phyloP scores from a whole-genome alignment of 1,284 basidiomycete species.

The Papiliotrema nemorosa region DNA sequence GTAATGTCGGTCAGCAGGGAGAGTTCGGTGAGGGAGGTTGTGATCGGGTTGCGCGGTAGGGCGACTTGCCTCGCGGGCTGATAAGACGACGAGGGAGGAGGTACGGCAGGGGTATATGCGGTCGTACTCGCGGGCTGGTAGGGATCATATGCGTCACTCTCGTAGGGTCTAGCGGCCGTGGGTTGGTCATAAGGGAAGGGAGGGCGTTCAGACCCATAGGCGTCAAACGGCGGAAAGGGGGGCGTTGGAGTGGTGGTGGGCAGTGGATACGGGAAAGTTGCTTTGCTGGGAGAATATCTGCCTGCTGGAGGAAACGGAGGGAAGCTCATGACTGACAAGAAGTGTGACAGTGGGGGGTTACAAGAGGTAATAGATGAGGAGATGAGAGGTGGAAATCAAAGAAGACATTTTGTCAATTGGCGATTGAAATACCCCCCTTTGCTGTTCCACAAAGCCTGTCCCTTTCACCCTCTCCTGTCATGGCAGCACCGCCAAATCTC shows the following conservation, averaged over 20 bases:
- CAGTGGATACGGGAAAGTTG: slow-evolving; percentile 17
- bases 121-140: slow-evolving; percentile 2
- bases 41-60: slow-evolving; percentile 6
- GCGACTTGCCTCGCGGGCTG: not conserved
- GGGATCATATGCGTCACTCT: slow-evolving; percentile 24
- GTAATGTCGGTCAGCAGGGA: slow-evolving; percentile 31
- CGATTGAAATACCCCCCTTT: too few species aligned
- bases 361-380: not conserved
- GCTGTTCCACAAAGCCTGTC: too few species aligned
- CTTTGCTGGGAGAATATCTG: slow-evolving; percentile 25
- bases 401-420: not conserved
- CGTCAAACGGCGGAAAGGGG: slow-evolving; percentile 14
- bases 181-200: slow-evolving; percentile 28
- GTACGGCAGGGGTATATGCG: slow-evolving; percentile 10
- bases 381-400: not conserved
- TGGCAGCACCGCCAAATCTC: too few species aligned
- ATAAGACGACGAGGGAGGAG: slow-evolving; percentile 3
- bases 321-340: slow-evolving; percentile 22
- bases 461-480: too few species aligned
- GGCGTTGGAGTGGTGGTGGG: slow-evolving; percentile 13
- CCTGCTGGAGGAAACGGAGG: slow-evolving; percentile 25
- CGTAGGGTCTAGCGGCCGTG: slow-evolving; percentile 16
- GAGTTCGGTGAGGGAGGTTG: slow-evolving; percentile 11
- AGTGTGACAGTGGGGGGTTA: not conserved
- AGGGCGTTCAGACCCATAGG: slow-evolving; percentile 17